A percentile compares a stretch with the other conserved stretches of the same genome.
These are phyloP conservation scores for Salix arbutifolia DNA, from an alignment of 345 rosid genomes.

Conservation along the genomic window DNA sequence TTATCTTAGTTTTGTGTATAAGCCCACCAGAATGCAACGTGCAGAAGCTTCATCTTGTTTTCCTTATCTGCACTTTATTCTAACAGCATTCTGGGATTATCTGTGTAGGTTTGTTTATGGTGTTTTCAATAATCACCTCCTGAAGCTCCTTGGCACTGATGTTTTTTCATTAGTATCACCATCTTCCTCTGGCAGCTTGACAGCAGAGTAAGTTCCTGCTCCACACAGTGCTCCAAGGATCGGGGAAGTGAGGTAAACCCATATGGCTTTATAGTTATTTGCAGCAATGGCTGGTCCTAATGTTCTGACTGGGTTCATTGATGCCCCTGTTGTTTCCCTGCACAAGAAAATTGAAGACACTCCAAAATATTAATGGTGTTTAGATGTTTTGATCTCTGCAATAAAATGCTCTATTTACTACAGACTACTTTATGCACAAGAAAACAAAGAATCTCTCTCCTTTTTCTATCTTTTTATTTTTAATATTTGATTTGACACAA, in stretches of 20 bases:
- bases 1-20: constrained; percentile 1
- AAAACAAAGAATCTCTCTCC: background rate
- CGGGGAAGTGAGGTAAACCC: constrained; percentile 84
- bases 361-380: background rate
- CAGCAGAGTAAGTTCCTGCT: constrained; percentile 73
- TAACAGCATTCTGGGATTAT: constrained; percentile 1
- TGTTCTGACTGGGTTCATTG: constrained; percentile 90
- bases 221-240: constrained; percentile 79
- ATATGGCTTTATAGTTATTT: constrained; percentile 73
- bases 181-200: constrained; percentile 68
- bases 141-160: constrained; percentile 47
- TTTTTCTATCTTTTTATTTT: background rate
- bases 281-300: constrained; percentile 83
- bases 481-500: background rate
- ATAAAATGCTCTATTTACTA: background rate
- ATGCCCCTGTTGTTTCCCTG: constrained; percentile 75
- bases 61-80: background rate
- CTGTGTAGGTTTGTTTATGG: background rate
- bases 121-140: constrained; percentile 34
- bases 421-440: background rate
- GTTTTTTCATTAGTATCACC: constrained; percentile 29
- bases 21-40: background rate
- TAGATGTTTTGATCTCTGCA: background rate
- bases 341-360: background rate
- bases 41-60: background rate